Evolutionary conservation across 768 basidiomycete genomes (phyloP).

Genomic region (Termitomyces sp.): DNA sequence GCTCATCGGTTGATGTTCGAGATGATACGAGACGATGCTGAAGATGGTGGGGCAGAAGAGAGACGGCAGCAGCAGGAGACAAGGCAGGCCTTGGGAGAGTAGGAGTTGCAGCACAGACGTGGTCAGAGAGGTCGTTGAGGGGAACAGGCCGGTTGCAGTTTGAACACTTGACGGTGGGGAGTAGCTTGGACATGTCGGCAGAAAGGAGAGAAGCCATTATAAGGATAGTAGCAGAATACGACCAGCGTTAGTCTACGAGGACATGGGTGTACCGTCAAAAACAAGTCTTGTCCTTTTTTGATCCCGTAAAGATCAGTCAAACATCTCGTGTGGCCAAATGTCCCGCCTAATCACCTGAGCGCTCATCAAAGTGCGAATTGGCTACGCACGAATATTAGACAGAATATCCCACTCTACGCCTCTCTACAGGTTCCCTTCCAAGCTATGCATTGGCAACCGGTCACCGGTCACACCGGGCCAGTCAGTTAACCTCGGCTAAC

Average conservation of each 20-base stretch:
- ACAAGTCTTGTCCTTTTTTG: neutral
- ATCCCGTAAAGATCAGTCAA: neutral
- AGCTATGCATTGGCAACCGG: no score
- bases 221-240: conserved; percentile 18
- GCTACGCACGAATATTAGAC: neutral
- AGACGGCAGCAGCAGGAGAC: conserved; percentile 37
- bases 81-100: conserved; percentile 33
- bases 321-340: neutral
- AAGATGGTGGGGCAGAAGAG: conserved; percentile 49
- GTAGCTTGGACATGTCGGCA: conserved; percentile 56
- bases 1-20: conserved; percentile 6
- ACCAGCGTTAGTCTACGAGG: conserved; percentile 24
- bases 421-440: no score
- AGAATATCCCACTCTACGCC: neutral
- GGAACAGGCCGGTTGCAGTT: conserved; percentile 70
- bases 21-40: conserved; percentile 38
- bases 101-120: conserved; percentile 64
- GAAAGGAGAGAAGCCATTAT: conserved; percentile 31
- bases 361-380: neutral
- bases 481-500: no score
- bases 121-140: conserved; percentile 71
- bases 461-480: no score
- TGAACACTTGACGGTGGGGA: conserved; percentile 86
- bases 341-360: no score
- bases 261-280: neutral